These are phyloP conservation scores for Durusdinium trenchii DNA, from an alignment of 73 alveolate species.

Conservation along the genomic window DNA sequence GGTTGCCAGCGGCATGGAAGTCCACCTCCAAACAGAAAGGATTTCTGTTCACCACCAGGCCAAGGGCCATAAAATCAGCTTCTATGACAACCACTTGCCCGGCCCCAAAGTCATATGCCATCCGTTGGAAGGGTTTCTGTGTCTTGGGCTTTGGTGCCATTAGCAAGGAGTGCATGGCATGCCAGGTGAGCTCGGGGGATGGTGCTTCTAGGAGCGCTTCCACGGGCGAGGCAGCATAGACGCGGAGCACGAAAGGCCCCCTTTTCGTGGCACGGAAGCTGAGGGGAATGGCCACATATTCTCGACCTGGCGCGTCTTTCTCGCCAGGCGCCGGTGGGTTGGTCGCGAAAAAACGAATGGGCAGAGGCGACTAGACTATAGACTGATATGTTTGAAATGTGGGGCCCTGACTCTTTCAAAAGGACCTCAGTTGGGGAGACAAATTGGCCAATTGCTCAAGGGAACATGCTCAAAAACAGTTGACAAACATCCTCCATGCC, in stretches of 20 bases:
- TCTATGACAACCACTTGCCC: conserved; percentile 66
- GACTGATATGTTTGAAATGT: no score
- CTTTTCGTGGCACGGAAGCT: conserved; percentile 79
- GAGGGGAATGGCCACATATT: conserved; percentile 20
- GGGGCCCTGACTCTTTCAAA: no score
- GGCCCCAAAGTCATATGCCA: conserved; percentile 72
- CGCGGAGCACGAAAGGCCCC: conserved; percentile 83
- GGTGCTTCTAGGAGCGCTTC: conserved; percentile 13
- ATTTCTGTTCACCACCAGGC: conserved; percentile 15
- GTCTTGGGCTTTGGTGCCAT: conserved; percentile 28
- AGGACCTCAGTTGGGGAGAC: no score
- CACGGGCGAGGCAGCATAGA: conserved; percentile 61
- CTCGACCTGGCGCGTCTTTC: not conserved
- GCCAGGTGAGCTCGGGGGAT: conserved; percentile 11
- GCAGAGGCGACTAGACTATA: no score
- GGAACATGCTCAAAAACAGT: not conserved
- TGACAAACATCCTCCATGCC: not conserved
- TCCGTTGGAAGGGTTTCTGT: not conserved
- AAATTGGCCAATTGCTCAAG: no score
- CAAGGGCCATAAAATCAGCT: conserved; percentile 54
- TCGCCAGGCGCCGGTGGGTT: no score
- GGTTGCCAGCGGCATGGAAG: conserved; percentile 55
- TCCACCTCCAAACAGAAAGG: not conserved
- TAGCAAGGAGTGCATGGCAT: conserved; percentile 54
- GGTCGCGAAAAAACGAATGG: no score